Evolutionary conservation across 1,284 basidiomycete genomes (phyloP), one percentile per base, ranked within the genome.

Genomic region (Leccinum pseudoinsigne): DNA sequence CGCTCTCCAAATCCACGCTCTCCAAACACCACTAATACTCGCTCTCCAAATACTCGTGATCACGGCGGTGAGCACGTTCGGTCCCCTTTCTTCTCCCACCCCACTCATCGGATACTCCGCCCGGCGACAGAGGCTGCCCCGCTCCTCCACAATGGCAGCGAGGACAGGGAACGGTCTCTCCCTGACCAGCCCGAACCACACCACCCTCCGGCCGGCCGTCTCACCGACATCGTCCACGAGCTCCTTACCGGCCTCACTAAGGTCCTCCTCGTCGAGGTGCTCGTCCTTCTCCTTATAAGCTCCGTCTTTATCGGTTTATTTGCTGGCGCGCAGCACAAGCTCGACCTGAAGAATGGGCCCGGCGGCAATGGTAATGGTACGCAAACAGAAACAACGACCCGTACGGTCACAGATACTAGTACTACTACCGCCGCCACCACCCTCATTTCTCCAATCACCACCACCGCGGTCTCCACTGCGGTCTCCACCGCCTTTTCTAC

Each of bases 221-320:
- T 89, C 56, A 81, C 84, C 36, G 76, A 82, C 11, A 78, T 86
- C 61, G 82, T 85, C 4, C 86, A 91, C 63, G 89, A 93, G 68
- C 89, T 92, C 2, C 83, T 95, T 40, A 94, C 93, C 0, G 83
- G 88, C n/a, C 83, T 97, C 65, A 91, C 94, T 63, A 92, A 94
- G 78, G 80, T 94, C 61, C 86, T 98, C 1, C 85, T 94, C 14
- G 80, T 89, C 14, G 77, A 92, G 56, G 85, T 87, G 0, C 83
- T 98, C 63, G 71, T 93, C 36, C 82, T 98, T 61, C 83, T 98
- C 8, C 81, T 98, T 42, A 81, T 96, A 58, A 87, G 87, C 65
- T 90, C 92, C 21, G 85, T 94, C 23, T 97, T 97, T 77, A 88
- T 96, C 67, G 97, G 97, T 9, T 82, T 99, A 6, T 98, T 97